Evolutionary conservation across 2,329 filamentous ascomycete genomes (phyloP).

Genomic region (Talaromyces rugulosus): DNA sequence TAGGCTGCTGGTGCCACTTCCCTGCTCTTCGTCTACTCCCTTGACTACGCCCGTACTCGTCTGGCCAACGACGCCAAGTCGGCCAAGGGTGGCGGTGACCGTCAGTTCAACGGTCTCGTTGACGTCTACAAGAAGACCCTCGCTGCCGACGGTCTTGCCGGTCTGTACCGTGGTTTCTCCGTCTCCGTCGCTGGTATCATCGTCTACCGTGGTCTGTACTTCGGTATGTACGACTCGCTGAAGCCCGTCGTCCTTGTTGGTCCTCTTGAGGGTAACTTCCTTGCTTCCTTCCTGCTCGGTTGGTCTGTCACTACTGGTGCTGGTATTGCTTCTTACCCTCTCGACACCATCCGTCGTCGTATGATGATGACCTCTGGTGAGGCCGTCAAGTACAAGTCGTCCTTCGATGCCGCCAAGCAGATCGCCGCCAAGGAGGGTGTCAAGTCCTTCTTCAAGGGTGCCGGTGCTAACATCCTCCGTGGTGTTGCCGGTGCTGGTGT

Average conservation of each 20-base stretch:
- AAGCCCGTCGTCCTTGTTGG: conserved; percentile 97
- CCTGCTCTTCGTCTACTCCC: conserved; percentile 99
- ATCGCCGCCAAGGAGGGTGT: conserved; percentile 96
- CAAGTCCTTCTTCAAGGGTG: conserved; percentile 99
- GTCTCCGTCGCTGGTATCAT: conserved; percentile 98
- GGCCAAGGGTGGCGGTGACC: conserved; percentile 88
- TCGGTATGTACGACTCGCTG: conserved; percentile 99
- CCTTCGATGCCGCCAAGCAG: conserved; percentile 90
- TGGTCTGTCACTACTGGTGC: conserved; percentile 99
- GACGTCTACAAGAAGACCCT: conserved; percentile 99
- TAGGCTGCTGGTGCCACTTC: conserved; percentile 98
- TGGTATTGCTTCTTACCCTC: conserved; percentile 99
- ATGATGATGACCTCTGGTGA: conserved; percentile 99
- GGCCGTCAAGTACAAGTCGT: conserved; percentile 99
- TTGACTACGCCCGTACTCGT: conserved; percentile 99
- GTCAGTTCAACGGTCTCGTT: conserved; percentile 99
- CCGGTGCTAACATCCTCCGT: conserved; percentile 99
- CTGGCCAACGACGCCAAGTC: conserved; percentile 99
- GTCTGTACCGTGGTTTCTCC: conserved; percentile 99
- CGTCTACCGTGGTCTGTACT: conserved; percentile 99
- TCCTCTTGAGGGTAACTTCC: conserved; percentile 93
- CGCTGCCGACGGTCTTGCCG: conserved; percentile 94
- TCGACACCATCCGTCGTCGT: conserved; percentile 99
- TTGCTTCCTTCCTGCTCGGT: conserved; percentile 97
- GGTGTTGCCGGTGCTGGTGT: conserved; percentile 99